Base-by-base conservation (phyloP, 192 early-diverging fungal species). In the Backusella tuberculispora region DNA sequence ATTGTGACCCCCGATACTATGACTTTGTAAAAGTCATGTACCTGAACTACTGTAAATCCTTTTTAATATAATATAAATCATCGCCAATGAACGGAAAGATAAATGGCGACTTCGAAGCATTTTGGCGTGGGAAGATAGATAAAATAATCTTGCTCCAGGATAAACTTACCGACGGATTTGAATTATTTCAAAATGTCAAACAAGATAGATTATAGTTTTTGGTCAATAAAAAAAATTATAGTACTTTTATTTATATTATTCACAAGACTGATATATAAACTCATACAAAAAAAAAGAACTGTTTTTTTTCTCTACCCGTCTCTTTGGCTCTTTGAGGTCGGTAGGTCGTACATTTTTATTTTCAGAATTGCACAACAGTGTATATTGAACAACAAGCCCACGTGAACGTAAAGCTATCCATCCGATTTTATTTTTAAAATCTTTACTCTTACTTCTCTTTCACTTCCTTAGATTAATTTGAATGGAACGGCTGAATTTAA, bases 41-140 rank as follows among this genome's bases (percentile, higher is more conserved):
- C 50, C 19, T 60, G 21, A 26, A 26, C 21, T 60, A 60, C 26
- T 60, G 53, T 60, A 60, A 60, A 60, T 60, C 53, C 10, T 53
- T 53, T 48, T 53, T 53, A 10, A 21, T 34, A 21, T 53, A 53
- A 60, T 60, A 60, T 60, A 60, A 60, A 26, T 60, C 53, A 60
- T 60, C 53, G 26, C 53, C 53, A 60, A 60, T 60, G 53, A 60
- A 60, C 53, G 53, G 53, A 60, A 60, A 60, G 53, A 60, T 60
- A 60, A 26, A 60, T 60, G 53, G 26, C 53, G 53, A 60, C 53
- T 60, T 60, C 53, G 26, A 9, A n/a, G 24, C 53, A 60, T 60
- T 60, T 60, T 60, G 53, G 53, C 53, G 53, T 60, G 53, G 53
- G 53, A 60, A 60, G 53, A 60, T 12, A 4, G 53, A 60, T 60